Evolutionary conservation across 2,329 filamentous ascomycete genomes (phyloP).

Genomic region (Paracoccidioides lutzii): DNA sequence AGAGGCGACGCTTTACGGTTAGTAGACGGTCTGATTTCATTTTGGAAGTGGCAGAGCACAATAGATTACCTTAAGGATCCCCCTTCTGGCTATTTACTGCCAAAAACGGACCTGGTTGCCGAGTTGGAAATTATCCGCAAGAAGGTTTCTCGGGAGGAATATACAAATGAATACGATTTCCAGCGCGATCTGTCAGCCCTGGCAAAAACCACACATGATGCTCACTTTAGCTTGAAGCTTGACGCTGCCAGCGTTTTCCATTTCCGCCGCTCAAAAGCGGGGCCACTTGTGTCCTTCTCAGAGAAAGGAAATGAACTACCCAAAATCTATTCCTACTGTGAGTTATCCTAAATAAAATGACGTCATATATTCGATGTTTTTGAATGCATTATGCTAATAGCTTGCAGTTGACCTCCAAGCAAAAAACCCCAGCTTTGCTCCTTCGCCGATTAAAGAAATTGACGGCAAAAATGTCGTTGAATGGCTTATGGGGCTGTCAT

Average conservation of each 20-base stretch:
- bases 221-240: conserved; percentile 34
- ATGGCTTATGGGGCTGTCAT: conserved; percentile 16
- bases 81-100: conserved; percentile 39
- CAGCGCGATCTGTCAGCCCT: conserved; percentile 42
- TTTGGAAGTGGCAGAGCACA: conserved; percentile 16
- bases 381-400: not conserved
- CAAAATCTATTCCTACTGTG: conserved; percentile 35
- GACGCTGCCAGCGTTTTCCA: conserved; percentile 27
- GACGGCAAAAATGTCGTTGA: conserved; percentile 19
- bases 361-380: not conserved
- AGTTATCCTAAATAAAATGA: not conserved
- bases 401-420: conserved; percentile 10
- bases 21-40: conserved; percentile 13
- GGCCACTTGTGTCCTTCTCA: conserved; percentile 48
- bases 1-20: conserved; percentile 12
- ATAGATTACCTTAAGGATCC: conserved; percentile 28
- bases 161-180: conserved; percentile 43
- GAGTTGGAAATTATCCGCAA: conserved; percentile 35
- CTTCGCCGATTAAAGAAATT: conserved; percentile 19
- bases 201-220: conserved; percentile 47
- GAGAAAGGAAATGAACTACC: conserved; percentile 46
- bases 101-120: conserved; percentile 36
- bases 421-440: conserved; percentile 10
- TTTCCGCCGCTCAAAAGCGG: conserved; percentile 42
- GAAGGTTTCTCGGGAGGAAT: conserved; percentile 32